Evolutionary conservation across 805 yeast genomes (phyloP), one percentile per base, ranked within the genome.

Genomic region (Hanseniaspora nectarophila): DNA sequence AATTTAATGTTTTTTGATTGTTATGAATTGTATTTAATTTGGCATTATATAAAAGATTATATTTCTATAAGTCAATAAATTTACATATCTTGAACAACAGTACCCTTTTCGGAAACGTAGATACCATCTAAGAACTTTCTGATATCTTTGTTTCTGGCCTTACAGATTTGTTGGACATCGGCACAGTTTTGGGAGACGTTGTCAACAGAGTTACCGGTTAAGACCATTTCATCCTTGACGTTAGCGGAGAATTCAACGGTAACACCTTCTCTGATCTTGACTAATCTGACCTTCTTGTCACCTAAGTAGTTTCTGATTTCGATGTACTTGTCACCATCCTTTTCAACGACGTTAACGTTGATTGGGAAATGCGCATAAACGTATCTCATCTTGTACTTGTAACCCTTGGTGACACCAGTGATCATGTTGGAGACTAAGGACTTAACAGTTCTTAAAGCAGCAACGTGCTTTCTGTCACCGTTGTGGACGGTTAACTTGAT

Each of bases 351-450:
- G 80, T 89, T 90, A 64, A 92, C 96, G 77, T 92, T 92, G 77
- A 94, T 92, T 73, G 98, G 99, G 95, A 92, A 92, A 86, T 92
- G 98, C 82, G 98, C 99, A 72, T 90, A 94, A 61, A 92, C 98
- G 74, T 87, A 89, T 81, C 97, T 88, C 97, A 92, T 84, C 85
- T 92, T 92, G 92, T 92, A 92, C 77, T 85, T 82, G 95, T 76
- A 90, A 75, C 97, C 98, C 79, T 82, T 82, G 73, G 98, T 92
- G 71, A 92, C 98, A 85, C 99, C 99, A 63, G 85, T 85, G 76
- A 92, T 73, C 81, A 92, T 75, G 85, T 92, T 92, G 70, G 86
- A 70, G 67, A 92, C 79, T 71, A 92, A 77, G 61, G 97, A 86
- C 78, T 87, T 89, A 73, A 92, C 97, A 59, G 98, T 52, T 52